Base-by-base conservation (phyloP, 2,329 filamentous ascomycete genomes). In the Monilinia vaccinii-corymbosi region DNA sequence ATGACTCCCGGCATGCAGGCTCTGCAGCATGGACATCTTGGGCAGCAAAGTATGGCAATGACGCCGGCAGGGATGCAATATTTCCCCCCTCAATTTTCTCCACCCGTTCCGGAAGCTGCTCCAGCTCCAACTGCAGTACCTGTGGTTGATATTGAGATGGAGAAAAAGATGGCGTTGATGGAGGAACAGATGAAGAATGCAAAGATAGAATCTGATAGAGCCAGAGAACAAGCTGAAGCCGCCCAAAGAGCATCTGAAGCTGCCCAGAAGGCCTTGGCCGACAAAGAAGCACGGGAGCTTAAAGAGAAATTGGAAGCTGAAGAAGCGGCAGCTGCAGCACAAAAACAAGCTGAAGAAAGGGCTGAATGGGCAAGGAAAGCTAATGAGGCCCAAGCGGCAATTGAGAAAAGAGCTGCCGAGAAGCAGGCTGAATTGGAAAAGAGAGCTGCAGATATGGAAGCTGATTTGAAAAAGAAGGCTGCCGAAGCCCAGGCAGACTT, bases 111-210 rank as follows among this genome's bases (percentile, higher is more conserved):
- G 2, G 64, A 60, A 23, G 8, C 53, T 9, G 66, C 67, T 23
- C 62, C 65, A 2, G 61, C 65, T 32, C 25, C 51, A 14, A 9
- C n/a, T 1, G n/a, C 51, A 44, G 51, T 53, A 7, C 51, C 51
- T n/a, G 38, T 53, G 13, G 57, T 60, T 18, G 67, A 69, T 59
- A 63, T 65, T 42, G 68, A 68, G 49, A 60, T 64, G 49, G 78
- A 80, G 62, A 77, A 87, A 60, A 83, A 83, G 67, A 75, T 86
- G 63, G 76, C 76, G n/a, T 78, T 86, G 60, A 79, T 86, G 63
- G 78, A 82, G 63, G 79, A 87, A 66, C 72, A 89, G 61, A 77
- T 80, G 65, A 66, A 64, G 32, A 61, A 64, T 18, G 74, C 11
- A 75, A 81, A 47, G 77, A 81, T 58, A n/a, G 46, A 58, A 40